These are phyloP conservation scores for Climacium dendroides DNA, from an alignment of 225 moss, liverwort and hornwort genomes.

Conservation along the genomic window DNA sequence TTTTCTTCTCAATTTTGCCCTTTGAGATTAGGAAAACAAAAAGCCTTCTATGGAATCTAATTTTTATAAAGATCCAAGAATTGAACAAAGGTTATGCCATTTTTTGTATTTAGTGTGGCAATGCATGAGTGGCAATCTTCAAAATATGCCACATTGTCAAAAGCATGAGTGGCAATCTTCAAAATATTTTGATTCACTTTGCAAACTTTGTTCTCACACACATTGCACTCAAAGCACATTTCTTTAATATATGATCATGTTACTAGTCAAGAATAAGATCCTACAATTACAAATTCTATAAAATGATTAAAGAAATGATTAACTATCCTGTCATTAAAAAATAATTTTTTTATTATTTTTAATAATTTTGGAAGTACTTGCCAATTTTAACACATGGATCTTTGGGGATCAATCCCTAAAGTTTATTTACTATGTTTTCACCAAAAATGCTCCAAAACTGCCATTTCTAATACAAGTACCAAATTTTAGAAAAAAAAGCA, in stretches of 20 bases:
- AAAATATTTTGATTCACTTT: not conserved
- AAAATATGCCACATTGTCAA: not conserved
- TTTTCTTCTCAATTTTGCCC: not conserved
- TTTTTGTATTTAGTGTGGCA: no score
- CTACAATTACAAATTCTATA: not conserved
- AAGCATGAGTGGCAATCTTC: accelerated
- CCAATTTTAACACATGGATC: not conserved
- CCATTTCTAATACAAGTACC: no score
- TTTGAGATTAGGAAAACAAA: not conserved
- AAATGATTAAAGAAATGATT: not conserved
- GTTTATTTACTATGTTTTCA: no score
- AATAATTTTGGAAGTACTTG: not conserved
- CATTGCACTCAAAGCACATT: not conserved
- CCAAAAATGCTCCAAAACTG: no score
- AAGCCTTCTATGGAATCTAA: not conserved
- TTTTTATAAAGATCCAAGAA: not conserved
- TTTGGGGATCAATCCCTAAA: no score
- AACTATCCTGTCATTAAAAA: not conserved
- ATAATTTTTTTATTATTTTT: not conserved
- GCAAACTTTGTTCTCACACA: not conserved
- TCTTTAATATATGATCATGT: accelerated
- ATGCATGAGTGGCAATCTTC: no score
- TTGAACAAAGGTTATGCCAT: not conserved
- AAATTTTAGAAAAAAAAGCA: no score
- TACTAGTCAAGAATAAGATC: not conserved